Evolutionary conservation across 345 rosid species (phyloP), one percentile per base, ranked within the genome.

Genomic region (Mallotus nudiflorus): DNA sequence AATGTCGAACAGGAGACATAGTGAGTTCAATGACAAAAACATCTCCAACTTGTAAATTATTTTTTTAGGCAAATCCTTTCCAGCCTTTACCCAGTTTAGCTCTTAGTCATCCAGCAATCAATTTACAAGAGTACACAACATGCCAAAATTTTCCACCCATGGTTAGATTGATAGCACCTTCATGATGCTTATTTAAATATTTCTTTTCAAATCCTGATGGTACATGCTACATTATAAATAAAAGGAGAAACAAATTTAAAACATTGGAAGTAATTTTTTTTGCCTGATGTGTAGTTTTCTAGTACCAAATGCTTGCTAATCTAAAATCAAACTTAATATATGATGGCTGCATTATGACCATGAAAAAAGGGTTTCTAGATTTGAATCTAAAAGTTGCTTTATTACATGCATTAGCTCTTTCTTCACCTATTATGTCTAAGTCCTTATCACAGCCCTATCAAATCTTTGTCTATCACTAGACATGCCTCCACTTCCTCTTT

Each of bases 361-460:
- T 25, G 61, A 73, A 80, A 58, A 50, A 66, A 5, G 81, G 81
- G 20, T 75, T 75, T 31, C 16, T 35, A 20, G 75, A 69, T 60
- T 54, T 64, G 65, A 78, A 78, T 42, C 20, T 7, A 51, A 27
- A 1, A 4, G 24, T 1, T 52, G 56, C 56, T 52, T 28, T 52
- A 8, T 52, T 22, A 22, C 5, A 11, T 52, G 14, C 14, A 5
- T 3, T 20, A 19, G 55, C 55, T 12, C n/a, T 51, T 51, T 51
- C 55, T 11, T 51, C 11, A 8, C 1, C 5, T 1, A 9, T 51
- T 14, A 51, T 9, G 55, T 0, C 4, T 51, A 9, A 1, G 1
- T 20, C n/a, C 55, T 51, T 2, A 33, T 2, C 37, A 3, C 6
- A 2, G 6, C 3, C 37, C 6, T 6, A 6, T 33, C 37, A 2